Evolutionary conservation across 2,329 filamentous ascomycete genomes (phyloP).

Genomic region (Aspergillus cejpii): DNA sequence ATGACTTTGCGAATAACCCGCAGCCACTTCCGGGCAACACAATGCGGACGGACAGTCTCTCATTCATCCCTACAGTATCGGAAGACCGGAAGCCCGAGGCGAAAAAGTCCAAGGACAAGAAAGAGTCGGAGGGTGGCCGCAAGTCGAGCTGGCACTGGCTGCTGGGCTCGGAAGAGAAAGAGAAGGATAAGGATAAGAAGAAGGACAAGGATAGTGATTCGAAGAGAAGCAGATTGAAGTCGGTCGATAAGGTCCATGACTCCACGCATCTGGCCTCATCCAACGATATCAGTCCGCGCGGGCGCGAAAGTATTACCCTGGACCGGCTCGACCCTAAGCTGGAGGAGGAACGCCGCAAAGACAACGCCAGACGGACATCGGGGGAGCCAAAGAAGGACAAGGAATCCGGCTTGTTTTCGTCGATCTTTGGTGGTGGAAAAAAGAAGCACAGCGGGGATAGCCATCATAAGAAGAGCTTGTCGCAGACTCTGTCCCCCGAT

Average conservation of each 20-base stretch:
- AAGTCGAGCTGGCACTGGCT: constrained; percentile 80
- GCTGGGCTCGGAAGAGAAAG: constrained; percentile 65
- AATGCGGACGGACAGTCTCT: constrained; percentile 68
- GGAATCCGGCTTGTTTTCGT: constrained; percentile 78
- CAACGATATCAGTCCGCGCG: constrained; percentile 60
- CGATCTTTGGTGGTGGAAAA: constrained; percentile 83
- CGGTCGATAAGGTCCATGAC: constrained; percentile 55
- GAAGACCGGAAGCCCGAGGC: constrained; percentile 71
- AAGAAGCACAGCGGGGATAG: constrained; percentile 76
- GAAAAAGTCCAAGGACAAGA: constrained; percentile 58
- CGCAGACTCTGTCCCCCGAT: constrained; percentile 73
- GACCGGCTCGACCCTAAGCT: constrained; percentile 73
- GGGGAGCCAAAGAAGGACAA: constrained; percentile 75
- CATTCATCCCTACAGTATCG: constrained; percentile 67
- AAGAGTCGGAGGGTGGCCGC: constrained; percentile 61
- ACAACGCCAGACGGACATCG: constrained; percentile 64
- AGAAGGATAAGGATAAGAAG: constrained; percentile 56
- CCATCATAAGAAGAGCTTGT: constrained; percentile 64
- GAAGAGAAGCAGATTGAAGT: constrained; percentile 52
- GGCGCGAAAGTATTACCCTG: constrained; percentile 72
- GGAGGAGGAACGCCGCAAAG: constrained; percentile 66
- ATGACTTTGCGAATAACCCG: constrained; percentile 59
- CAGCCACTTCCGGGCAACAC: constrained; percentile 64
- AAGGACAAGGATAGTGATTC: constrained; percentile 62
- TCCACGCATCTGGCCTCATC: constrained; percentile 78